Evolutionary conservation across 495 filamentous ascomycete species (phyloP).

Genomic region (Hyaloscypha variabilis): DNA sequence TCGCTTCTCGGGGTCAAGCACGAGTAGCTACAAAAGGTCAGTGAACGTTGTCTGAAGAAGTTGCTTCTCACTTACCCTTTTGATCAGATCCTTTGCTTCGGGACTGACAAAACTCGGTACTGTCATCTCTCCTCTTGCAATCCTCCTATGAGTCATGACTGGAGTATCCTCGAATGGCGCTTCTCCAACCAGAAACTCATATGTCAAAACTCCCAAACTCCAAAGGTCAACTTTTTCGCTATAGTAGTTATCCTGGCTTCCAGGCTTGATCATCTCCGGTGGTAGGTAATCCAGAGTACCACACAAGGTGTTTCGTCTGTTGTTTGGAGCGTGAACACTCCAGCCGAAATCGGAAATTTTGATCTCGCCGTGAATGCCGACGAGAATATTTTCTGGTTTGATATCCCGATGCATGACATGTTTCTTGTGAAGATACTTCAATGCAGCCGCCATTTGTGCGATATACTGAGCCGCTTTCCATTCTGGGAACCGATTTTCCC

Average conservation of each 20-base stretch:
- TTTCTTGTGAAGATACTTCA: slow-evolving; percentile 93
- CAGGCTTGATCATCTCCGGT: slow-evolving; percentile 92
- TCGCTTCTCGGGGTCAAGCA: slow-evolving; percentile 92
- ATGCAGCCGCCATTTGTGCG: slow-evolving; percentile 95
- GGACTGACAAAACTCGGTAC: slow-evolving; percentile 87
- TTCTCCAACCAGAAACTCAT: slow-evolving; percentile 95
- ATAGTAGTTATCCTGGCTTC: slow-evolving; percentile 81
- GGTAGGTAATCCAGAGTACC: slow-evolving; percentile 97
- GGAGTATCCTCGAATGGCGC: slow-evolving; percentile 96
- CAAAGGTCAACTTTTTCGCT: slow-evolving; percentile 95
- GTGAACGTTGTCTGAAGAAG: neutral
- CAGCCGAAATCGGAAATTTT: slow-evolving; percentile 99
- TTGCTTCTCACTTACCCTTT: slow-evolving; percentile 61
- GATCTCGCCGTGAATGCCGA: slow-evolving; percentile 97
- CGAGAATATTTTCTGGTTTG: slow-evolving; percentile 97
- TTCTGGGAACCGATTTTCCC: slow-evolving; percentile 87
- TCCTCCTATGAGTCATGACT: slow-evolving; percentile 91
- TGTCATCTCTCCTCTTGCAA: slow-evolving; percentile 87
- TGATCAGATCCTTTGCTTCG: slow-evolving; percentile 91
- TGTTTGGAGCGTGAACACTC: slow-evolving; percentile 97
- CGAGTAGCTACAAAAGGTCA: slow-evolving; percentile 65
- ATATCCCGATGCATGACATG: slow-evolving; percentile 99
- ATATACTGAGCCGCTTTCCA: slow-evolving; percentile 97
- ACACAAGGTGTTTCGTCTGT: slow-evolving; percentile 91
- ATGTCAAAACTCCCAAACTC: slow-evolving; percentile 92